Evolutionary conservation across 106 monocot species (phyloP).

Genomic region (Acanthochlamys bracteata): DNA sequence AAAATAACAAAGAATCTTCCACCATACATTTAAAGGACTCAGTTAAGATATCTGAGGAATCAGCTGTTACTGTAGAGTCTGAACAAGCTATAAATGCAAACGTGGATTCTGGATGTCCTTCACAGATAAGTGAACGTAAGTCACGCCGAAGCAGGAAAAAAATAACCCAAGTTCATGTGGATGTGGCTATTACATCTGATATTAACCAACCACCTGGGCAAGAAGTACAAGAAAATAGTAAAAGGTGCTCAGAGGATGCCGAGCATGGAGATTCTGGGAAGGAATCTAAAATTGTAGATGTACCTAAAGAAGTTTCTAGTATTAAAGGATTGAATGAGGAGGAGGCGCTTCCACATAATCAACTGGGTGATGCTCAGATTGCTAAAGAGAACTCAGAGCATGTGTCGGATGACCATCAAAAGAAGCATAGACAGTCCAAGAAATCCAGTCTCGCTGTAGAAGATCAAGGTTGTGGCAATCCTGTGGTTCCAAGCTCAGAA

Average conservation of each 20-base stretch:
- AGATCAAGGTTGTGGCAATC: slow-evolving; percentile 4
- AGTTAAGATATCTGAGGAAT: slow-evolving; percentile 1
- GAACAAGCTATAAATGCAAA: background rate
- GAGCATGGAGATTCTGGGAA: background rate
- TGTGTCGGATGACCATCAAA: background rate
- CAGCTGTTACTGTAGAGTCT: background rate
- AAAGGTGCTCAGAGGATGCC: background rate
- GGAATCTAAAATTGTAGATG: slow-evolving; percentile 1
- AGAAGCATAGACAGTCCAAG: slow-evolving; percentile 1
- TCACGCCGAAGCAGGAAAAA: slow-evolving; percentile 14
- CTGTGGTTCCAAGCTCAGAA: background rate
- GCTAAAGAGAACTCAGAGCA: background rate
- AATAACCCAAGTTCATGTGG: slow-evolving; percentile 6
- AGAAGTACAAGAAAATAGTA: slow-evolving; percentile 1
- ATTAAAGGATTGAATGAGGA: slow-evolving; percentile 7
- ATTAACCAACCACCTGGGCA: background rate
- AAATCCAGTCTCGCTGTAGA: background rate
- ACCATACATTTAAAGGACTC: background rate
- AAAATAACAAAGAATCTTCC: background rate
- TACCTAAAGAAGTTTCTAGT: background rate
- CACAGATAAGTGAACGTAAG: slow-evolving; percentile 3
- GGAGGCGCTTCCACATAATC: background rate
- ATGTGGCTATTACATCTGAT: background rate
- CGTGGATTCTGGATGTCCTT: background rate
- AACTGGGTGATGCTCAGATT: background rate